Percentiles rank a stretch among this genome's conserved stretches.
Evolutionary conservation across 148 eudicot genomes (phyloP).

Genomic region (Mesembryanthemum crystallinum): DNA sequence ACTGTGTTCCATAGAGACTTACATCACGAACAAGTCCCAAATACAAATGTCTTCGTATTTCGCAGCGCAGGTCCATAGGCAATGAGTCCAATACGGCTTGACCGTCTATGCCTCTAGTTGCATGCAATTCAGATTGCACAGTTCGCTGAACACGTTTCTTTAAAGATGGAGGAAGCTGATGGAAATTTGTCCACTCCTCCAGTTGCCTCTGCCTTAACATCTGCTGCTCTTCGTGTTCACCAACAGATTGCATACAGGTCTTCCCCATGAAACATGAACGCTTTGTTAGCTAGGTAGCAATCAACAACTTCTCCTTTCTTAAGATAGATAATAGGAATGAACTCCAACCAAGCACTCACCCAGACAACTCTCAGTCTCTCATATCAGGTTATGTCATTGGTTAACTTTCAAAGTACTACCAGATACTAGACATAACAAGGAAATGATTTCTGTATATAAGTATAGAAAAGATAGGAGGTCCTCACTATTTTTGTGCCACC

Average conservation of each 20-base stretch:
- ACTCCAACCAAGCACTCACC: no score
- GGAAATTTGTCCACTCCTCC: conserved; percentile 6
- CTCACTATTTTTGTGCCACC: no score
- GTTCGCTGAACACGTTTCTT: not conserved
- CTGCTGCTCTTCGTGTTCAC: conserved; percentile 5
- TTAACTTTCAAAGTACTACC: no score
- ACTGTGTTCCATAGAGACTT: not conserved
- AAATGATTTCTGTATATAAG: no score
- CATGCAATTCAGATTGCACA: not conserved
- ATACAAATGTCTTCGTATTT: conserved; percentile 3
- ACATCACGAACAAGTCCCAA: not conserved
- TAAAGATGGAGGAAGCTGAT: not conserved
- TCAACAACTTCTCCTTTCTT: not conserved
- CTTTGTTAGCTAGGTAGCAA: not conserved
- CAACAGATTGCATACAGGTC: conserved; percentile 6
- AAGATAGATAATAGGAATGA: no score
- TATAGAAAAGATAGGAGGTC: no score
- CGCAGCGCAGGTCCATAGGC: not conserved
- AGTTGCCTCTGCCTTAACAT: conserved; percentile 11
- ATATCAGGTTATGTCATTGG: no score
- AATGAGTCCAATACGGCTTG: not conserved
- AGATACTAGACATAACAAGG: no score
- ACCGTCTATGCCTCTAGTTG: not conserved
- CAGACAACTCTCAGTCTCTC: no score
- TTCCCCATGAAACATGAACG: not conserved